A percentile compares a stretch with the other conserved stretches of the same genome.
Conservation (phyloP, 495 filamentous ascomycete genomes). For the Friedmanniomyces endolithicus region DNA sequence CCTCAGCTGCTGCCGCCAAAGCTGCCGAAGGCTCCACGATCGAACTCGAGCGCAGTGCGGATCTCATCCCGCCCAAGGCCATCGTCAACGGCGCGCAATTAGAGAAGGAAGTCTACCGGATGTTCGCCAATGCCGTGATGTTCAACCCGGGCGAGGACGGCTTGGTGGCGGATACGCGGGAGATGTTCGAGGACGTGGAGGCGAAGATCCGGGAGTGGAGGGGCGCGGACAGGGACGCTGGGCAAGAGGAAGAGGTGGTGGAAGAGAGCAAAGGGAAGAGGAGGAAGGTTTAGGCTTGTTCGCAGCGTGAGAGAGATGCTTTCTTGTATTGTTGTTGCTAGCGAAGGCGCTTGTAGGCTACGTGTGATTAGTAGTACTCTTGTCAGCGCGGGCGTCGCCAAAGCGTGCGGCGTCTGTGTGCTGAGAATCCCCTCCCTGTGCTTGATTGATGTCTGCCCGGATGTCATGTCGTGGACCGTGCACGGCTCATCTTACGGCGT, state of each 20-base stretch:
- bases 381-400: neutral
- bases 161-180: conserved; percentile 66
- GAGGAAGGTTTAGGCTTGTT: conserved; percentile 24
- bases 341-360: neutral
- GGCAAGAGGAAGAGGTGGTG: conserved; percentile 18
- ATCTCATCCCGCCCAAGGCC: conserved; percentile 71
- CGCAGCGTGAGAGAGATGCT: neutral
- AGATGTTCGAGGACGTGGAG: conserved; percentile 74
- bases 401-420: too few relatives aligned
- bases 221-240: conserved; percentile 36
- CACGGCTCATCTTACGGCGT: too few relatives aligned
- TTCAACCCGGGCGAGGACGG: conserved; percentile 82
- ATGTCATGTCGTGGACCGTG: too few relatives aligned
- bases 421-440: too few relatives aligned
- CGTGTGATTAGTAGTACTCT: neutral
- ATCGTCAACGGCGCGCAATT: conserved; percentile 92
- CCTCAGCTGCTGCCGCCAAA: conserved; percentile 34
- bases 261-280: conserved; percentile 25
- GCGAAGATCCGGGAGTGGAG: conserved; percentile 48
- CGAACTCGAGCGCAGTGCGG: conserved; percentile 55
- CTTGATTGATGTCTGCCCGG: too few relatives aligned
- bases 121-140: conserved; percentile 97
- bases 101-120: conserved; percentile 89
- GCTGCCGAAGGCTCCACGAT: conserved; percentile 39
- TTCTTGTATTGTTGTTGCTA: neutral